Conservation (phyloP, 371 early-diverging fungal species). For the Gilbertella persicaria region DNA sequence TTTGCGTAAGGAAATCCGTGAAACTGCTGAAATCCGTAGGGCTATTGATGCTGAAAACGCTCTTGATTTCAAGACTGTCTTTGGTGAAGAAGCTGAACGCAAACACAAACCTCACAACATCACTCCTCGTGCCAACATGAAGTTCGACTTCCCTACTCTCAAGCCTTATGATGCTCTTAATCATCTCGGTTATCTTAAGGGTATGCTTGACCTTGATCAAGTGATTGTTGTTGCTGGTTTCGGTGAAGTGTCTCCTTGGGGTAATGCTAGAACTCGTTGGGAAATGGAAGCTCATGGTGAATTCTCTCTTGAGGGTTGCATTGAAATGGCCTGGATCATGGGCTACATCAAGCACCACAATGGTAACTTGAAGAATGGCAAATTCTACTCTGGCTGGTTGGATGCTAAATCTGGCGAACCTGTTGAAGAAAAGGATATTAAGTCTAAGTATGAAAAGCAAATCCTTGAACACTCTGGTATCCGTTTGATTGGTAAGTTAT, state of each 20-base stretch:
- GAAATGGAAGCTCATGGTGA: slow-evolving; percentile 95
- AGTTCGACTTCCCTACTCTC: slow-evolving; percentile 86
- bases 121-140: slow-evolving; percentile 93
- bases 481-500: slow-evolving; percentile 78
- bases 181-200: slow-evolving; percentile 77
- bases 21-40: slow-evolving; percentile 85
- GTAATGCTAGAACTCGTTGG: slow-evolving; percentile 95
- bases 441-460: slow-evolving; percentile 90
- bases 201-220: slow-evolving; percentile 91
- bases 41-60: slow-evolving; percentile 80
- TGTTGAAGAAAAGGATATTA: slow-evolving; percentile 89
- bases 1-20: slow-evolving; percentile 77
- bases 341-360: slow-evolving; percentile 90
- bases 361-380: slow-evolving; percentile 82
- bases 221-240: slow-evolving; percentile 94
- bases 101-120: slow-evolving; percentile 78
- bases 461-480: slow-evolving; percentile 94
- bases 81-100: slow-evolving; percentile 74
- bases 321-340: slow-evolving; percentile 98
- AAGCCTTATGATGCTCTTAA: slow-evolving; percentile 67
- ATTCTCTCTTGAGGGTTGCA: slow-evolving; percentile 94
- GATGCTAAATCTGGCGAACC: slow-evolving; percentile 90
- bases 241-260: slow-evolving; percentile 95
- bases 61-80: slow-evolving; percentile 77
- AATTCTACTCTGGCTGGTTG: slow-evolving; percentile 92